Base-by-base conservation (phyloP, 164 flowering plant genomes). In the Stephania yunnanensis region DNA sequence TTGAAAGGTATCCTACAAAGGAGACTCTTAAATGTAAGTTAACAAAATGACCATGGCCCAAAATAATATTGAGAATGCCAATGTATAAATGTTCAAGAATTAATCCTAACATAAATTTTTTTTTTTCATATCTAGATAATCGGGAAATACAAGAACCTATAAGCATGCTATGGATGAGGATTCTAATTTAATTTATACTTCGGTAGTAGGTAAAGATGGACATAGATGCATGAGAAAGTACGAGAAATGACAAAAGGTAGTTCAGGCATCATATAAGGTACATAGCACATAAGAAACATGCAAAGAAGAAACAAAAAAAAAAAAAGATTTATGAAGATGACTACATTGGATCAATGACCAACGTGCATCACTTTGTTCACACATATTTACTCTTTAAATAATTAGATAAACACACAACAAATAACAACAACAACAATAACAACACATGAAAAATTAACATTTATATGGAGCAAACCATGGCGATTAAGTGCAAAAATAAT, bases 1-100 rank as follows among this genome's bases (percentile, higher is more conserved):
- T 93, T 80, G 75, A 92, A 45, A 45, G 97, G 79, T 97, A 93
- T 90, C 81, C 99, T 95, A 92, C 78, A 82, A 81, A 83, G 19
- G 78, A 81, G 82, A 85, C 55, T 22, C 64, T 44, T 10, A 46
- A 53, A 58, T 45, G n/a, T 64, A 29, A 71, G 42, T 15, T 61
- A 15, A 10, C 19, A 46, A 48, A 63, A 10, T 4, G 52, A 66
- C 10, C 66, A 71, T 25, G 31, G 7, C 67, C n/a, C n/a, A 48
- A 68, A 52, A 44, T 3, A 55, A 75, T 10, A 12, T 46, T 52
- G 11, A 50, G 71, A 75, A 69, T 15, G 46, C 44, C 9, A 46
- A 13, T 50, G 52, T 31, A 44, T 2, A 20, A 58, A 70, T 5
- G n/a, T 12, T 17, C 10, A 53, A 75, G 17, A 19, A 55, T 36